These are phyloP conservation scores for Macrotyloma uniflorum DNA, from an alignment of 306 rosid genomes.

Conservation along the genomic window DNA sequence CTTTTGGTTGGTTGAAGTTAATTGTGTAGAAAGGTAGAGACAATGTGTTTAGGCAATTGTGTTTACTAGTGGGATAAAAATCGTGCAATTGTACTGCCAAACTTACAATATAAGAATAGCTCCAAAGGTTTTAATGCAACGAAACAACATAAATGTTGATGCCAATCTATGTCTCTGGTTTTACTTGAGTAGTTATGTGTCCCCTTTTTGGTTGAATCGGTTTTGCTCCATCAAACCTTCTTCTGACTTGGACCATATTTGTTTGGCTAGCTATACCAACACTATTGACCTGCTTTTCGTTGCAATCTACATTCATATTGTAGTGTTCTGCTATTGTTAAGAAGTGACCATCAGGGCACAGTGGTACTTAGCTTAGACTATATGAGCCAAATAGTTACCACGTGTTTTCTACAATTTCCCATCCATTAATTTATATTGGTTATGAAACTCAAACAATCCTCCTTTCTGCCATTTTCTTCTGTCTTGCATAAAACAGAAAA, in stretches of 20 bases:
- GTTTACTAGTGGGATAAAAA: constrained; percentile 7
- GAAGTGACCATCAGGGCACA: constrained; percentile 15
- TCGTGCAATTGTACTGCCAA: constrained; percentile 26
- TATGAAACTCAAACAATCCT: constrained; percentile 24
- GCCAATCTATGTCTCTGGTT: constrained; percentile 27
- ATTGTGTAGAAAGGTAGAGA: constrained; percentile 12
- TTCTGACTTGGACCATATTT: neutral
- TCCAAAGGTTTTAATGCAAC: constrained; percentile 42
- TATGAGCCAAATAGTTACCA: constrained; percentile 20
- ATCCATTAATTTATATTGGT: constrained; percentile 29
- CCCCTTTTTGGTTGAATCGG: constrained; percentile 28
- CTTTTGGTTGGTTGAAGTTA: constrained; percentile 4
- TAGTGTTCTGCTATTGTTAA: neutral
- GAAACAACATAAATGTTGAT: constrained; percentile 37
- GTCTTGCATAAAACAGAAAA: constrained; percentile 9
- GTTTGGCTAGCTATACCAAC: neutral
- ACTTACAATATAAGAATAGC: constrained; percentile 33
- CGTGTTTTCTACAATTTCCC: constrained; percentile 36
- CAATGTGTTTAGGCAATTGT: neutral
- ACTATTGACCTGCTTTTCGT: constrained; percentile 22
- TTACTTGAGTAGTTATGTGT: constrained; percentile 33
- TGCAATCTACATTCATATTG: constrained; percentile 5
- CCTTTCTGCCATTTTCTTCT: constrained; percentile 20
- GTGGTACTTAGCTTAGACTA: constrained; percentile 22
- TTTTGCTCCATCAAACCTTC: constrained; percentile 19